Evolutionary conservation across 192 early-diverging fungal genomes (phyloP), one percentile per base, ranked within the genome.

Genomic region (Chytriomyces hyalinus): DNA sequence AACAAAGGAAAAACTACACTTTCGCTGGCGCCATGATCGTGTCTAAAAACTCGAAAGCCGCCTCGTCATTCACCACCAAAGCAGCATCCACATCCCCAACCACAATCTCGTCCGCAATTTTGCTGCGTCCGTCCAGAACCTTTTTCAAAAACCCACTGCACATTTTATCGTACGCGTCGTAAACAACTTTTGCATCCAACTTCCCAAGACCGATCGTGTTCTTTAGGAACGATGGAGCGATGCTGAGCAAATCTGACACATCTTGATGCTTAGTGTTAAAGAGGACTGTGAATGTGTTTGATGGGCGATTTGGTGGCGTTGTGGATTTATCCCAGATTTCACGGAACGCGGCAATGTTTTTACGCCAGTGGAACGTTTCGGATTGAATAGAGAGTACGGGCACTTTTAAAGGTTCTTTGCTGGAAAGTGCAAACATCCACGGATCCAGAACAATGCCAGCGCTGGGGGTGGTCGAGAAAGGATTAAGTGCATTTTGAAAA

Each of bases 401-500:
- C 8, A 20, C 49, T 43, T 36, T 15, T 26, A 72, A 10, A 10
- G 60, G 61, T 5, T 17, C 6, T 11, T 4, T 50, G 68, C n/a
- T 22, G 20, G 17, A 47, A 20, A 78, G 15, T 6, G 77, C 68
- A 49, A 59, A 78, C 77, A 78, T 78, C 77, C 77, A 78, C 6
- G 77, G 77, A 47, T 78, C 77, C 15, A 78, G 49, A 13, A 63
- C 24, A n/a, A 78, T 68, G 5, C 77, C 77, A 44, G 24, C n/a
- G 7, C 68, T 70, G 36, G 11, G 66, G 6, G 3, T 11, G 44
- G 13, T 20, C 53, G 53, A 57, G 0, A 57, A n/a, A 57, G 20
- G 20, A n/a, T 3, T 57, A 3, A 20, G 13, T 5, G 1, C 2
- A 13, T 57, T 20, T n/a, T 57, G 53, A 57, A 57, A 57, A 36